phyloP scores from a whole-genome alignment of 306 rosid genomes.

The Chamaecrista fasciculata region DNA sequence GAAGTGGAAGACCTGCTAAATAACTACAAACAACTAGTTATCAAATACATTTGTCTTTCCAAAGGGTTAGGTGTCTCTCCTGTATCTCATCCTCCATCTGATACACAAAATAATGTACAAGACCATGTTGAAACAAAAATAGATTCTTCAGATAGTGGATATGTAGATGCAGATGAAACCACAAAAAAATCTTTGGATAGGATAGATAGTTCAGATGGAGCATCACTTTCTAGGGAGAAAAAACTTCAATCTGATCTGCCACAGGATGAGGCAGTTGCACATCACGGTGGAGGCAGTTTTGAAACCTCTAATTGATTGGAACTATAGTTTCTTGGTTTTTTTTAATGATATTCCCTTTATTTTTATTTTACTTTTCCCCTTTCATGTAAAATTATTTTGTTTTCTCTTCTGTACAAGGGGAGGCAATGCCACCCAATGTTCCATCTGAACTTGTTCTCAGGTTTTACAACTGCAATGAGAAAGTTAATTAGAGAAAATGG shows the following conservation, averaged over 20 bases:
- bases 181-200: conserved; percentile 27
- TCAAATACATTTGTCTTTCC: conserved; percentile 79
- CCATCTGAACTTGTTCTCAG: conserved; percentile 33
- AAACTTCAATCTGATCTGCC: conserved; percentile 44
- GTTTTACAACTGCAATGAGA: conserved; percentile 14
- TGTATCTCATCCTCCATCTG: conserved; percentile 37
- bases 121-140: conserved; percentile 39
- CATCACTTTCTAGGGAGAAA: conserved; percentile 40
- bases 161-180: conserved; percentile 40
- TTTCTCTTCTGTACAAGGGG: not conserved
- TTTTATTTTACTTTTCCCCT: conserved; percentile 8
- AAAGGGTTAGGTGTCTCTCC: conserved; percentile 64
- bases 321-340: conserved; percentile 11
- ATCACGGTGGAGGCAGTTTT: conserved; percentile 34
- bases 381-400: conserved; percentile 30
- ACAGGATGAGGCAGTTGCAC: conserved; percentile 46
- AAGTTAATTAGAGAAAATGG: not conserved
- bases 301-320: conserved; percentile 32
- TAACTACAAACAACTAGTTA: conserved; percentile 81
- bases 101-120: conserved; percentile 40
- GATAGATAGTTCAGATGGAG: conserved; percentile 38
- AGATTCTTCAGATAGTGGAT: conserved; percentile 41
- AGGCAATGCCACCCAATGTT: conserved; percentile 18
- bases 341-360: not conserved
- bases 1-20: conserved; percentile 83